Evolutionary conservation across 176 grass and related monocot genomes (phyloP).

Genomic region (Musa troglodytarum): DNA sequence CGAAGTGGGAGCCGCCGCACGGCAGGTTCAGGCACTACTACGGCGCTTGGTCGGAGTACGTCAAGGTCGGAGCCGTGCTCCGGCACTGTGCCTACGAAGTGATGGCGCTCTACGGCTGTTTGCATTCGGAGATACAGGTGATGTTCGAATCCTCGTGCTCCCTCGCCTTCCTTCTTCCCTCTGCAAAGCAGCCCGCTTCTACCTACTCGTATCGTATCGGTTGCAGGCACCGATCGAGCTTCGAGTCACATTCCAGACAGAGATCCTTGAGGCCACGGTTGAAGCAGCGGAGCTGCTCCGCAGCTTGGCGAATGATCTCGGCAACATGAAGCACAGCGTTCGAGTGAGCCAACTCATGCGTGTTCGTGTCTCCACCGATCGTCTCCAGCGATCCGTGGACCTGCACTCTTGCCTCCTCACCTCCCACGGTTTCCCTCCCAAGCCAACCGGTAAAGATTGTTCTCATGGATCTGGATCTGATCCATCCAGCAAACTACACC

Average conservation of each 20-base stretch:
- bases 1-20: conserved; percentile 57
- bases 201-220: not conserved
- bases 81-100: conserved; percentile 54
- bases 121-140: conserved; percentile 47
- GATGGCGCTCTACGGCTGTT: conserved; percentile 48
- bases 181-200: not conserved
- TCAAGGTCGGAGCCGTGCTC: conserved; percentile 34
- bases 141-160: not conserved
- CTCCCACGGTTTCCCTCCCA: not conserved
- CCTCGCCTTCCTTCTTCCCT: not conserved
- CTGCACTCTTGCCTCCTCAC: conserved; percentile 29
- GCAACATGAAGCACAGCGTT: conserved; percentile 23
- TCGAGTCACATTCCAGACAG: conserved; percentile 24
- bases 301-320: conserved; percentile 28
- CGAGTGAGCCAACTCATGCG: conserved; percentile 29
- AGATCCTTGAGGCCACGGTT: conserved; percentile 29
- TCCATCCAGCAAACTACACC: not conserved
- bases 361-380: conserved; percentile 32
- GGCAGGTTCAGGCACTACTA: conserved; percentile 34
- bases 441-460: not conserved
- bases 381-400: conserved; percentile 34
- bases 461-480: not conserved
- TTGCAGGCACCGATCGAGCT: conserved; percentile 30
- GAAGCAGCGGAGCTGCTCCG: conserved; percentile 33
- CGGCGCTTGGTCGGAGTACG: conserved; percentile 44